Base-by-base conservation (phyloP, 768 basidiomycete species). In the Mycena galopus region DNA sequence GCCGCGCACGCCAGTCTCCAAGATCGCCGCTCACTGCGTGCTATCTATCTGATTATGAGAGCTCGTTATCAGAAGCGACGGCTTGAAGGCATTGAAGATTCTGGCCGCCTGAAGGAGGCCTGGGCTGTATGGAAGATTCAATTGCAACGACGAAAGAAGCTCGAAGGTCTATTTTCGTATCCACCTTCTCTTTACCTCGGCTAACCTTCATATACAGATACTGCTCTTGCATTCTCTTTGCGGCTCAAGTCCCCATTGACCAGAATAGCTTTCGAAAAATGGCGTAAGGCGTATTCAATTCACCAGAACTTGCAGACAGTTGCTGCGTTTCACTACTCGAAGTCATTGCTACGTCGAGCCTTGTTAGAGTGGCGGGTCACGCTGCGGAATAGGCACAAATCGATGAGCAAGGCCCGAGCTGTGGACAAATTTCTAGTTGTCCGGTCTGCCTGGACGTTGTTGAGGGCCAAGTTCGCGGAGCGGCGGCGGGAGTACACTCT, bases 11-110 rank as follows among this genome's bases (percentile, higher is more conserved):
- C 89, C 16, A 82, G 83, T 56, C 85, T 90, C 53, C 91, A 89
- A 76, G 89, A 93, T 66, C 84, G 84, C 64, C 82, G 91, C 17
- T 84, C 93, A 25, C 69, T 93, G 33, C 86, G 87, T 55, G 92
- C 90, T 32, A 82, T 92, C 56, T 80, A 86, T 75, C 84, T 90
- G 57, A 87, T 93, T 4, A 92, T 93, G 92, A 91, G 88, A 75
- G 90, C 93, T 25, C 88, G 87, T 44, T 92, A 92, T 75, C 88
- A 90, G 11, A 91, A 90, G 33, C 83, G 80, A 60, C 83, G 90
- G 32, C 83, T 94, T 14, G 88, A 88, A 67, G 85, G 87, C 56
- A 88, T 91, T 39, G 86, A 84, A 63, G 79, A 82, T 6, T 72
- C 84, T 23, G 85, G 89, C 37, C 74, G 90, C 10, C 63, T 88